Evolutionary conservation across 352 stramenopile species (phyloP), one percentile per base, ranked within the genome.

Genomic region (Globisporangium radiosum): DNA sequence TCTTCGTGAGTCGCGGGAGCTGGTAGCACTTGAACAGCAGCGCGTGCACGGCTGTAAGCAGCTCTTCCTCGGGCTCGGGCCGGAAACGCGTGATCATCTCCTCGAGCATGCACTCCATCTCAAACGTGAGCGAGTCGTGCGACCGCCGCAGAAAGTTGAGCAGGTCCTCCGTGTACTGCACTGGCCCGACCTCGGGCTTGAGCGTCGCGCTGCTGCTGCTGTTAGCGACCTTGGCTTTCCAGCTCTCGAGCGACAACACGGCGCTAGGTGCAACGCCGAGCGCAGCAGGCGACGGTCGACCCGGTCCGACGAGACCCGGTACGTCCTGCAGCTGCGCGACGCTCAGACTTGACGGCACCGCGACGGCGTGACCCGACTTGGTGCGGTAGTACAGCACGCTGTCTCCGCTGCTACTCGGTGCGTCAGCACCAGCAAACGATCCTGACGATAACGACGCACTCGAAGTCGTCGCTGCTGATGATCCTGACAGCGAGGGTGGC

Each of bases 61-160:
- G 80, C 69, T 99, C 97, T 69, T 99, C 96, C 70, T 99, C 96
- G 5, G 97, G 97, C 55, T 97, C 97, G 14, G 94, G 95, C 1
- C 96, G 89, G 65, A 99, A 99, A 47, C 96, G 93, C 5, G 97
- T 95, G 68, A 99, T 99, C 65, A 99, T 87, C 66, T 99, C 96
- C 75, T 99, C 97, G 39, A 99, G 73, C 71, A 99, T 98, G 39
- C 88, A 94, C 78, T 99, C 97, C 77, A 99, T 96, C 67, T 98
- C 92, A 66, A 95, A 95, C 51, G 82, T 95, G 48, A 97, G 73
- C 25, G 85, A 80, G 59, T 93, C 81, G 64, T 90, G 88, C 59
- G 83, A 87, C 69, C 92, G 88, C 74, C 73, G 97, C 25, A 99
- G 72, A 57, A 95, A 97, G 47, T 96, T 98, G 69, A 99, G 96